Base-by-base conservation (phyloP, 176 grass and related monocot genomes). In the Areca catechu region DNA sequence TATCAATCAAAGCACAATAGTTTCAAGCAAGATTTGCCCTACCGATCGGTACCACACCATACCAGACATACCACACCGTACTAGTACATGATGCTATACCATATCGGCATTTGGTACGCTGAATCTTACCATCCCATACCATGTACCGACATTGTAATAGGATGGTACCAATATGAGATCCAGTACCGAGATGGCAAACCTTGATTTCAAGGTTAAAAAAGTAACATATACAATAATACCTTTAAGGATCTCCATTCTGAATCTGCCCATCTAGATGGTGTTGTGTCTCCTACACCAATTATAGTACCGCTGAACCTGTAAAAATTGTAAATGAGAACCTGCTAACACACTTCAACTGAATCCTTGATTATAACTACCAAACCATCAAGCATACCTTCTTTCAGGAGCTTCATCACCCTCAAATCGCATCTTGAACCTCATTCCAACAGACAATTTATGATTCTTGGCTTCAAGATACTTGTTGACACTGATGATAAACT, bases 341-440 rank as follows among this genome's bases (percentile, higher is more conserved):
- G 23, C 12, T 21, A 22, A 25, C 34, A 43, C 10, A 43, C 7
- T 43, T 43, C 14, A 43, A 43, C 34, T 43, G 34, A 12, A 43
- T 43, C 34, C 34, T 43, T 43, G 34, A 43, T 29, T 18, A 23
- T 47, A 4, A 17, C 27, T 75, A 61, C 61, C 30, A 27, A 51
- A 0, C 16, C 5, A 17, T 4, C 12, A 5, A 25, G 14, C 25
- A 29, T 72, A 91, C 93, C 83, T 97, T 88, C 72, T 82, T 74
- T 91, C 93, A 69, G 84, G 87, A 62, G 83, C 53, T 61, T 97
- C 93, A 34, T 91, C 87, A 1, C 93, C 93, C 80, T 97, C 93
- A 88, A 97, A 97, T 76, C 59, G 84, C 93, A 97, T 97, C 68
- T 74, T 83, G 65, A 97, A 97, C 56, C 93, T 88, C 93, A 85